Percentiles rank a stretch among this genome's conserved stretches.
phyloP scores from a whole-genome alignment of 768 basidiomycete genomes.

The Fomitopsis pulvina region DNA sequence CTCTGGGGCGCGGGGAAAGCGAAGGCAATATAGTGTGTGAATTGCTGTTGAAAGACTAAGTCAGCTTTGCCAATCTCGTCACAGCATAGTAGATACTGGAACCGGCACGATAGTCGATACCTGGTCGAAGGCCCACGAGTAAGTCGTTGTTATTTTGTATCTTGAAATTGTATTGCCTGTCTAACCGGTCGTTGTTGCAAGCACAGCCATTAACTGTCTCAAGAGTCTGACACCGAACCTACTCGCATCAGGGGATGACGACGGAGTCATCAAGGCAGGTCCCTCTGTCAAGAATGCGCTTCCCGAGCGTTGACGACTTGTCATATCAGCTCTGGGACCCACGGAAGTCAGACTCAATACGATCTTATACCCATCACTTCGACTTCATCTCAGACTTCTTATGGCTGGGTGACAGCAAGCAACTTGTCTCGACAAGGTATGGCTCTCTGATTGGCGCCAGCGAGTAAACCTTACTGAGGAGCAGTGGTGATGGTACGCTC shows the following conservation, averaged over 20 bases:
- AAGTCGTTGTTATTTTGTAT: constrained; percentile 13
- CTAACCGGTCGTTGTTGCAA: constrained; percentile 26
- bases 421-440: constrained; percentile 76
- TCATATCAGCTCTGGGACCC: constrained; percentile 80
- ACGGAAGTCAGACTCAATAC: constrained; percentile 54
- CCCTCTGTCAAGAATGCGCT: not conserved
- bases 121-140: constrained; percentile 24
- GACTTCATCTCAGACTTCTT: constrained; percentile 94
- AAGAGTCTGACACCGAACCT: constrained; percentile 63
- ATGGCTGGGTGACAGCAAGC: constrained; percentile 66
- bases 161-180: not conserved
- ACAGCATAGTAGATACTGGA: constrained; percentile 19
- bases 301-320: not conserved
- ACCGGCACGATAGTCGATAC: constrained; percentile 19
- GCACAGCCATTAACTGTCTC: constrained; percentile 83
- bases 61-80: constrained; percentile 16
- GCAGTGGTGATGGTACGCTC: constrained; percentile 87
- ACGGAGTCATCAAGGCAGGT: constrained; percentile 83
- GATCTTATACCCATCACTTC: constrained; percentile 79
- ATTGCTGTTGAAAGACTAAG: not conserved
- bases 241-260: constrained; percentile 86
- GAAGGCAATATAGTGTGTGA: constrained; percentile 65
- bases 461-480: not conserved
- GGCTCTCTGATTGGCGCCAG: constrained; percentile 8
- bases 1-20: constrained; percentile 81